phyloP scores from a whole-genome alignment of 805 yeast species.

The Crinitomyces ghanaensis region DNA sequence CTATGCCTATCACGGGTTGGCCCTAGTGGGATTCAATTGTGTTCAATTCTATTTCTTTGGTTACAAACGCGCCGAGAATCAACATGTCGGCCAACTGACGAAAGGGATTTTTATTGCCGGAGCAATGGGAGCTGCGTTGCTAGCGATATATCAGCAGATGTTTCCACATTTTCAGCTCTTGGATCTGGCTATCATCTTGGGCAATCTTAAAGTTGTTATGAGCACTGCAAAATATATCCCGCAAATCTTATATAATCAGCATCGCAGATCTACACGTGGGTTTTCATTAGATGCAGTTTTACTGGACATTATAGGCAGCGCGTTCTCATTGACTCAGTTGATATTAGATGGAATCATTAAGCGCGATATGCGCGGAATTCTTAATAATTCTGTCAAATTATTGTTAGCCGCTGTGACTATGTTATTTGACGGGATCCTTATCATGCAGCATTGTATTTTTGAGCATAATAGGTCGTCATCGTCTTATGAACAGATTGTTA shows the following conservation, averaged over 20 bases:
- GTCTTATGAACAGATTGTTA: too few relatives aligned
- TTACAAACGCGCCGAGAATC: constrained; percentile 24
- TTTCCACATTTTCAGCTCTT: constrained; percentile 19
- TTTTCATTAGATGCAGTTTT: constrained; percentile 31
- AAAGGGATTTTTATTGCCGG: constrained; percentile 18
- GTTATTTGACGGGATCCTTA: constrained; percentile 23
- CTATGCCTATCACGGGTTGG: constrained; percentile 35
- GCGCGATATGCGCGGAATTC: constrained; percentile 23
- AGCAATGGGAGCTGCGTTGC: constrained; percentile 16
- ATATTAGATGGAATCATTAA: constrained; percentile 29
- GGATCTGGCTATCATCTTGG: constrained; percentile 32
- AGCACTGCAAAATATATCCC: constrained; percentile 39
- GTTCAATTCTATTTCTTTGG: constrained; percentile 30
- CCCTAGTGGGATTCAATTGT: constrained; percentile 26
- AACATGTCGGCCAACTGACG: constrained; percentile 19
- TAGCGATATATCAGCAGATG: constrained; percentile 18
- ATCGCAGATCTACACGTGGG: constrained; percentile 36
- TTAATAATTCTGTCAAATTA: constrained; percentile 35
- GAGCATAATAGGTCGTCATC: neutral
- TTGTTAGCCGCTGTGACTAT: constrained; percentile 30
- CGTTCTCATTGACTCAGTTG: constrained; percentile 31
- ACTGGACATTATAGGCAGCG: constrained; percentile 35
- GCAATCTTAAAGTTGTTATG: constrained; percentile 34
- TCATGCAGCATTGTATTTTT: constrained; percentile 20
- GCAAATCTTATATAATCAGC: constrained; percentile 33